These are phyloP conservation scores for Neoboletus brunneissimus DNA, from an alignment of 768 basidiomycete species.

Conservation along the genomic window DNA sequence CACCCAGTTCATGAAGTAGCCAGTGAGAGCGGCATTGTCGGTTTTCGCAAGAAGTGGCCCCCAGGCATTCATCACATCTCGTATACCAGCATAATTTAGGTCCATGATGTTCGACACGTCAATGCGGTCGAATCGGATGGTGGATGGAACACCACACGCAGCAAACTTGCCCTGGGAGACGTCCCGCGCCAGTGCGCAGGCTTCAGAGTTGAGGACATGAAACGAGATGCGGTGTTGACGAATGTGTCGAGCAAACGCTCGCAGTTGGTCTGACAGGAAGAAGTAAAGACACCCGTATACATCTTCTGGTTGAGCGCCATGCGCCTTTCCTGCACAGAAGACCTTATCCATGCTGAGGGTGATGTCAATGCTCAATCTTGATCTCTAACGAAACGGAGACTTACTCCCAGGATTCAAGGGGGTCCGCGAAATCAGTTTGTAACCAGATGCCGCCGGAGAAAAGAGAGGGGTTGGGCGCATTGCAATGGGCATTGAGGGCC, in stretches of 20 bases:
- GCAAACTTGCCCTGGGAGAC: slow-evolving; percentile 25
- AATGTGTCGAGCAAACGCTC: slow-evolving; percentile 36
- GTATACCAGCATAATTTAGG: slow-evolving; percentile 39
- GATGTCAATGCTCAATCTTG: neutral
- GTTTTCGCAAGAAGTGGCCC: slow-evolving; percentile 35
- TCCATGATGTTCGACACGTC: slow-evolving; percentile 51
- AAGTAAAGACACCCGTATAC: slow-evolving; percentile 53
- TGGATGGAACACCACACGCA: slow-evolving; percentile 20
- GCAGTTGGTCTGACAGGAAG: slow-evolving; percentile 40
- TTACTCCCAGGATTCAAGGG: slow-evolving; percentile 52
- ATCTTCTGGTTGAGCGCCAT: slow-evolving; percentile 42
- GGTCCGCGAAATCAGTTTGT: slow-evolving; percentile 38
- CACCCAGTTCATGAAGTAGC: slow-evolving; percentile 52
- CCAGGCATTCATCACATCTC: slow-evolving; percentile 36
- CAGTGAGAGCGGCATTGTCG: slow-evolving; percentile 34
- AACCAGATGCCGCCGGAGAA: slow-evolving; percentile 49
- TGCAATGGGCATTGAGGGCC: slow-evolving; percentile 40
- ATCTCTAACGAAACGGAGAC: slow-evolving; percentile 6
- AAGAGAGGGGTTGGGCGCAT: slow-evolving; percentile 42
- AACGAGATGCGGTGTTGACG: slow-evolving; percentile 35
- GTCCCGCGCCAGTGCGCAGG: slow-evolving; percentile 39
- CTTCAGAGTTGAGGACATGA: slow-evolving; percentile 36
- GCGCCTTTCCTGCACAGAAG: slow-evolving; percentile 35
- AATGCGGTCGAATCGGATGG: slow-evolving; percentile 42
- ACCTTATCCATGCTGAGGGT: slow-evolving; percentile 39